phyloP scores from a whole-genome alignment of 1,284 basidiomycete species.

The Pseudozyma pruni region DNA sequence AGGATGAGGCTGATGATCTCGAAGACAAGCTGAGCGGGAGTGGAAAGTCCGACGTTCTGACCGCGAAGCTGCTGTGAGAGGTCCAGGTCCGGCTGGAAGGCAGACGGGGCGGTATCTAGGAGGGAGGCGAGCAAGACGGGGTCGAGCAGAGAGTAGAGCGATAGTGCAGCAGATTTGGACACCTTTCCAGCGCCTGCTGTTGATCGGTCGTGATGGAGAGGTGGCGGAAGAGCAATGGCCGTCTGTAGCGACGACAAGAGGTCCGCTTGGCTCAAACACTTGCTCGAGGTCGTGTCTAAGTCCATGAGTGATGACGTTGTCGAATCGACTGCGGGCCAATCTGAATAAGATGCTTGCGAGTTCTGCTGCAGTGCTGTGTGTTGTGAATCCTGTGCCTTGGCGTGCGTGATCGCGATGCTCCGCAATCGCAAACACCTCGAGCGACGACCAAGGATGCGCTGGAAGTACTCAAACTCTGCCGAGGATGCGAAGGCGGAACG shows the following conservation, averaged over 20 bases:
- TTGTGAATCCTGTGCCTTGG: neutral
- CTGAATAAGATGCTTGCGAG: constrained; percentile 7
- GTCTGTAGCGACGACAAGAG: constrained; percentile 21
- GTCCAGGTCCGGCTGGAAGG: constrained; percentile 48
- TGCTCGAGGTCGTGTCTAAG: constrained; percentile 8
- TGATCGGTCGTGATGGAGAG: neutral
- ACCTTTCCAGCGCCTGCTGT: neutral
- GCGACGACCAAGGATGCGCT: constrained; percentile 28
- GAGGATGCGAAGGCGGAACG: constrained; percentile 45
- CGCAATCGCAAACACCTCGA: constrained; percentile 4
- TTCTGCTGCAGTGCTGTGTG: neutral
- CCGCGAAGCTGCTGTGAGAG: constrained; percentile 27
- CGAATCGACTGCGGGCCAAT: constrained; percentile 12
- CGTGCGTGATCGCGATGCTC: constrained; percentile 1
- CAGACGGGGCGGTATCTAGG: constrained; percentile 46
- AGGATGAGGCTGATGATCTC: constrained; percentile 37
- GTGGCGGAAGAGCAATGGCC: neutral
- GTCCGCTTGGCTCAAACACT: constrained; percentile 6
- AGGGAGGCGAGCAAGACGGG: constrained; percentile 38
- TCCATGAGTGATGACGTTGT: constrained; percentile 26
- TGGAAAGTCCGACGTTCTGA: constrained; percentile 32
- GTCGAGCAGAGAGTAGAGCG: constrained; percentile 34
- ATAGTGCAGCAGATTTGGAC: constrained; percentile 19
- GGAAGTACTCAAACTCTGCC: constrained; percentile 56
- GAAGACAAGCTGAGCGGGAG: constrained; percentile 36